Percentiles rank a stretch among this genome's conserved stretches.
Evolutionary conservation across 768 basidiomycete genomes (phyloP).

Genomic region (Lentinula raphanica): DNA sequence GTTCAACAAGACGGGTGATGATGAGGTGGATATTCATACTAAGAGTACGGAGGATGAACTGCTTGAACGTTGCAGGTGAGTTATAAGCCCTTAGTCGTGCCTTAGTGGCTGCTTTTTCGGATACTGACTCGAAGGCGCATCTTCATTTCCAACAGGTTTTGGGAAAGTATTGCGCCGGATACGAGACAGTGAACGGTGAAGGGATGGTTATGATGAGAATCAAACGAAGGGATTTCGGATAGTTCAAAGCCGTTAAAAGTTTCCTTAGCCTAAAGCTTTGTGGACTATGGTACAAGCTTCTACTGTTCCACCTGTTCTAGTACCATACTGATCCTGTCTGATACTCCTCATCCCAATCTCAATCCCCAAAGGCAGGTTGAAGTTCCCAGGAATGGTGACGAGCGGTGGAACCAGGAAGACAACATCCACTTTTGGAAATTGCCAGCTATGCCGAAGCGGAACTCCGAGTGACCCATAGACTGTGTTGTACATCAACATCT

Average conservation of each 20-base stretch:
- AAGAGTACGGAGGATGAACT: constrained; percentile 14
- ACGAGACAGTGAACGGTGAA: constrained; percentile 4
- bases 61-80: constrained; percentile 18
- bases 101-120: background rate
- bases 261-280: background rate
- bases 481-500: too few species aligned
- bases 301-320: too few species aligned
- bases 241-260: too few species aligned
- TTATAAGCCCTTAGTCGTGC: background rate
- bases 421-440: too few species aligned
- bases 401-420: too few species aligned
- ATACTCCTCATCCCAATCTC: constrained; percentile 55
- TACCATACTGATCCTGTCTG: too few species aligned
- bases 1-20: constrained; percentile 18
- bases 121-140: too few species aligned
- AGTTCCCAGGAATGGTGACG: too few species aligned
- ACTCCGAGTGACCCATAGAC: too few species aligned
- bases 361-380: constrained; percentile 53
- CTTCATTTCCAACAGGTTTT: constrained; percentile 9
- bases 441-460: too few species aligned
- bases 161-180: constrained; percentile 1
- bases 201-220: too few species aligned
- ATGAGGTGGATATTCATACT: constrained; percentile 10
- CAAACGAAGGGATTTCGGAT: too few species aligned
- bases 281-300: constrained; percentile 54